Evolutionary conservation across 495 filamentous ascomycete genomes (phyloP).

Genomic region (Durotheca rogersii): DNA sequence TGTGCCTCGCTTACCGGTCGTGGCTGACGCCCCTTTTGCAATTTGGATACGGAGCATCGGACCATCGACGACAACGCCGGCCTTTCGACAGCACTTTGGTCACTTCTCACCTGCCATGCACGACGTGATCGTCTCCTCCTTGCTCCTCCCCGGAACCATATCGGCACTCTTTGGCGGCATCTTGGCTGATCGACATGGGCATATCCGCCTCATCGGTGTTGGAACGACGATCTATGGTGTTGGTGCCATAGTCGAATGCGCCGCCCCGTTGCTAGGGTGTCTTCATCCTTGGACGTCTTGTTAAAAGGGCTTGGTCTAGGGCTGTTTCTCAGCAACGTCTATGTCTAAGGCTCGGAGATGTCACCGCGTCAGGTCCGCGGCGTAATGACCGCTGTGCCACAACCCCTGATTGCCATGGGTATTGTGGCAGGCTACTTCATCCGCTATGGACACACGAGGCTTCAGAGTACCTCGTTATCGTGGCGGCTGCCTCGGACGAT

Average conservation of each 20-base stretch:
- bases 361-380: slow-evolving; percentile 56
- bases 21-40: too few relatives aligned
- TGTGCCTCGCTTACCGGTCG: too few relatives aligned
- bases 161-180: slow-evolving; percentile 64
- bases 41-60: too few relatives aligned
- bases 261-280: slow-evolving; percentile 56
- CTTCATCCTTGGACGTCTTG: slow-evolving; percentile 57
- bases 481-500: slow-evolving; percentile 66
- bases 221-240: slow-evolving; percentile 56
- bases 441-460: slow-evolving; percentile 58
- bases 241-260: slow-evolving; percentile 53
- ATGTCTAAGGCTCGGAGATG: slow-evolving; percentile 64
- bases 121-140: slow-evolving; percentile 65
- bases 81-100: slow-evolving; percentile 55
- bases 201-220: slow-evolving; percentile 53
- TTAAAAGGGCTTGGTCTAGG: slow-evolving; percentile 63
- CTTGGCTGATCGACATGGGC: slow-evolving; percentile 59
- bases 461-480: slow-evolving; percentile 49
- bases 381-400: slow-evolving; percentile 56
- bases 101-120: slow-evolving; percentile 57
- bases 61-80: slow-evolving; percentile 61
- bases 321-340: slow-evolving; percentile 59
- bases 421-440: slow-evolving; percentile 60
- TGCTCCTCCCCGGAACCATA: slow-evolving; percentile 62
- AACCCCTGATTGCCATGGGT: slow-evolving; percentile 56